These are phyloP conservation scores for Tricholoma sp. DNA, from an alignment of 768 basidiomycete genomes.

Conservation along the genomic window DNA sequence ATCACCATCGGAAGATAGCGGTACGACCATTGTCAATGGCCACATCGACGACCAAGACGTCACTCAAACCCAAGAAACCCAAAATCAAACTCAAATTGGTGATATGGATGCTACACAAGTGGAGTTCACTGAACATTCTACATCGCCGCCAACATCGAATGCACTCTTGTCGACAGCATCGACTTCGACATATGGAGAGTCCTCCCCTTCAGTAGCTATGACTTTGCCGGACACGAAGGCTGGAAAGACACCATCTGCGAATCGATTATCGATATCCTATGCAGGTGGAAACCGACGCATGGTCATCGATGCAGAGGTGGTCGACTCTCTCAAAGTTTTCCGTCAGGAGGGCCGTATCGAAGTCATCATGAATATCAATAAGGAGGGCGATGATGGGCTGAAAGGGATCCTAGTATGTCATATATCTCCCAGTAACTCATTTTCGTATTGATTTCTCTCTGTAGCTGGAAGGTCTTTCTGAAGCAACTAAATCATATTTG, in stretches of 20 bases:
- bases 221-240: conserved; percentile 32
- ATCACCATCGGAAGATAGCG: conserved; percentile 18
- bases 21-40: conserved; percentile 20
- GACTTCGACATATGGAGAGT: conserved; percentile 43
- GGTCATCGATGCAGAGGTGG: conserved; percentile 84
- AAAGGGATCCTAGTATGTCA: conserved; percentile 72
- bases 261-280: conserved; percentile 92
- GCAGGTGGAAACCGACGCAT: conserved; percentile 83
- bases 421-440: conserved; percentile 2
- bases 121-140: conserved; percentile 55
- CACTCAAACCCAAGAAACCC: conserved; percentile 12
- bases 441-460: conserved; percentile 10
- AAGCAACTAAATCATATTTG: conserved; percentile 65
- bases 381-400: conserved; percentile 49
- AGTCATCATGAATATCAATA: conserved; percentile 58
- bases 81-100: conserved; percentile 11
- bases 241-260: conserved; percentile 60
- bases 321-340: conserved; percentile 75
- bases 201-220: conserved; percentile 24
- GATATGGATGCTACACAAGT: conserved; percentile 20
- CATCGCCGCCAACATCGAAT: conserved; percentile 52
- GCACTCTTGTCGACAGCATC: conserved; percentile 38
- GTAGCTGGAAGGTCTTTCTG: conserved; percentile 73
- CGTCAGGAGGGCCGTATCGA: conserved; percentile 85
- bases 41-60: conserved; percentile 9